Conservation (phyloP, 78 protist species). For the Dictyostelium intermedium region DNA sequence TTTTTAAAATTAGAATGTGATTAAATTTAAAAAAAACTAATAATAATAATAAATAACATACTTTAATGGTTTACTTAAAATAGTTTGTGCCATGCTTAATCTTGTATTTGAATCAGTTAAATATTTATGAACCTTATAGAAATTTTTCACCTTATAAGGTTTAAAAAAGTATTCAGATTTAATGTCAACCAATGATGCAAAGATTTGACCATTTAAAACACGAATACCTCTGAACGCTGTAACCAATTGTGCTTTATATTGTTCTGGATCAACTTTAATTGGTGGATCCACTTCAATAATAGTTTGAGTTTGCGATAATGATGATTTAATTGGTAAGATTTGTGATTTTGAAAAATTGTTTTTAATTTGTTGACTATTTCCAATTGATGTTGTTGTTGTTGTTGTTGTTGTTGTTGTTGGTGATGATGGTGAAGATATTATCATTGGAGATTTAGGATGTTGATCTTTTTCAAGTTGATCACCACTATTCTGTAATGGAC, state of each 20-base stretch:
- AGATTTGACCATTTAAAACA: slow-evolving; percentile 19
- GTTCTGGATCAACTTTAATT: neutral
- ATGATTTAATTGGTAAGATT: neutral
- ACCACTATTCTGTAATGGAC: neutral
- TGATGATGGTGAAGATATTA: neutral
- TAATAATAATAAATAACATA: neutral
- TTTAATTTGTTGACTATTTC: neutral
- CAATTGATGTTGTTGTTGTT: neutral
- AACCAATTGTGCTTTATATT: neutral
- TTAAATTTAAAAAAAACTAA: no score
- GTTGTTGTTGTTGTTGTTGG: neutral
- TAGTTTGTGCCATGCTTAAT: slow-evolving; percentile 15
- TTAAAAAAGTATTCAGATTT: slow-evolving; percentile 3
- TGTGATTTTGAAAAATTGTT: neutral
- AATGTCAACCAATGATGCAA: neutral
- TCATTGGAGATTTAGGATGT: neutral
- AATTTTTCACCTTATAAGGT: neutral
- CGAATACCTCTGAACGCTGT: slow-evolving; percentile 11
- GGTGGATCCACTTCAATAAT: neutral
- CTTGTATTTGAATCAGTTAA: neutral
- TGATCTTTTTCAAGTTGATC: neutral
- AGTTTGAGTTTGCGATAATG: neutral
- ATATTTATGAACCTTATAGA: neutral
- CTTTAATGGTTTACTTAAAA: neutral
- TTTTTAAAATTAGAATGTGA: no score